Evolutionary conservation across 108 stramenopile species (phyloP).

Genomic region (Skeletonema tropicum): DNA sequence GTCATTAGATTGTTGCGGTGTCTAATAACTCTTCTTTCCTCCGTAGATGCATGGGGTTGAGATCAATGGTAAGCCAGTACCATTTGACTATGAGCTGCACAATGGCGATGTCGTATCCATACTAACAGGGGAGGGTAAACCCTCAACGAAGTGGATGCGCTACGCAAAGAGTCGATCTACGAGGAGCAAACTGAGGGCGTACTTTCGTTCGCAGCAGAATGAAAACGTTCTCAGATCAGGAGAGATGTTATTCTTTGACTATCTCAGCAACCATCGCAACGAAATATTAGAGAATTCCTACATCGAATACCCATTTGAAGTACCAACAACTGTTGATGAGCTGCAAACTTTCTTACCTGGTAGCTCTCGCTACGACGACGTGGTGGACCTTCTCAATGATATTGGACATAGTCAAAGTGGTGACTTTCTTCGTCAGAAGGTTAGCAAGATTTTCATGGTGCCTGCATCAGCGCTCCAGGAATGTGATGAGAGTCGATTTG

Average conservation of each 20-base stretch:
- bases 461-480: constrained; percentile 59
- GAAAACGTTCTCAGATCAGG: constrained; percentile 79
- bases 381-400: constrained; percentile 66
- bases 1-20: background rate
- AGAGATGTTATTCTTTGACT: constrained; percentile 75
- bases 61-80: constrained; percentile 79
- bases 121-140: constrained; percentile 75
- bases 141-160: constrained; percentile 83
- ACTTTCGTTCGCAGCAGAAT: constrained; percentile 79
- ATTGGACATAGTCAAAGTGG: constrained; percentile 78
- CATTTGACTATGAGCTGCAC: constrained; percentile 81
- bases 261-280: constrained; percentile 64
- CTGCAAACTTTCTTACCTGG: constrained; percentile 68
- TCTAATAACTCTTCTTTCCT: background rate
- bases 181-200: constrained; percentile 80
- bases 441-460: constrained; percentile 79
- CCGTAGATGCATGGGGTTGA: constrained; percentile 80
- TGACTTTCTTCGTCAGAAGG: constrained; percentile 60
- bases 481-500: constrained; percentile 46
- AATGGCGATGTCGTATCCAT: constrained; percentile 93
- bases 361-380: constrained; percentile 64
- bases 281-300: constrained; percentile 65
- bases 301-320: constrained; percentile 52
- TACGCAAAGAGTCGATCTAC: constrained; percentile 86
- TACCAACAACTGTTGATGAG: constrained; percentile 65